Evolutionary conservation across 2,329 filamentous ascomycete species (phyloP), one percentile per base, ranked within the genome.

Genomic region (Penicillium sumatraense): DNA sequence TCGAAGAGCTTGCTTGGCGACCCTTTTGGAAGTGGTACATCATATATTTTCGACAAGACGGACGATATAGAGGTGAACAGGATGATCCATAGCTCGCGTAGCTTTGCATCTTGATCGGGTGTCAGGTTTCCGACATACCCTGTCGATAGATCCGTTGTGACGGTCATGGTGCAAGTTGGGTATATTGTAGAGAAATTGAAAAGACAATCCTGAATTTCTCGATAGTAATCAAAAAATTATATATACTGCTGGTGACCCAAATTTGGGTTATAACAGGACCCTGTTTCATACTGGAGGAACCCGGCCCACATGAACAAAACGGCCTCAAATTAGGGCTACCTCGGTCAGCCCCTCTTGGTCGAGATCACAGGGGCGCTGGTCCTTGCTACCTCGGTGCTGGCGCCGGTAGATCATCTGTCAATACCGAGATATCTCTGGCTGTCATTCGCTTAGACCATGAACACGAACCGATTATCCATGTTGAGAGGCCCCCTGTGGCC

Each of bases 51-150:
- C 2, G 63, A 62, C 2, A 66, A 24, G 1, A 66, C 50, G n/a
- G 57, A 64, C 4, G 63, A 56, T 14, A 55, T 55, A 11, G 59
- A 58, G 6, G 57, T 58, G 18, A 66, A 61, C 2, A 65, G 31
- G 6, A 86, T 80, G 13, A 81, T 76, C 93, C 93, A 98, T 61
- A 97, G 82, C 72, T 95, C 88, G 65, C 88, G 89, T 56, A 98
- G 79, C 77, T 95, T 96, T 57, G 84, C 84, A 65, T 96, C 91
- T 75, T 98, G 86, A 56, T 96, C 91, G 2, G 85, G 73, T 5
- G 91, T 96, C 51, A 98, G 81, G 63, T 90, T 96, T 56, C 90
- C 90, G 47, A 91, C 85, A 59, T 62, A 54, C n/a, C 60, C 60
- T 10, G 60, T 48, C 6, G 29, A 31, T 0, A 41, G 36, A 90